Evolutionary conservation across 225 moss, liverwort and hornwort species (phyloP).

Genomic region (Lunularia cruciata): DNA sequence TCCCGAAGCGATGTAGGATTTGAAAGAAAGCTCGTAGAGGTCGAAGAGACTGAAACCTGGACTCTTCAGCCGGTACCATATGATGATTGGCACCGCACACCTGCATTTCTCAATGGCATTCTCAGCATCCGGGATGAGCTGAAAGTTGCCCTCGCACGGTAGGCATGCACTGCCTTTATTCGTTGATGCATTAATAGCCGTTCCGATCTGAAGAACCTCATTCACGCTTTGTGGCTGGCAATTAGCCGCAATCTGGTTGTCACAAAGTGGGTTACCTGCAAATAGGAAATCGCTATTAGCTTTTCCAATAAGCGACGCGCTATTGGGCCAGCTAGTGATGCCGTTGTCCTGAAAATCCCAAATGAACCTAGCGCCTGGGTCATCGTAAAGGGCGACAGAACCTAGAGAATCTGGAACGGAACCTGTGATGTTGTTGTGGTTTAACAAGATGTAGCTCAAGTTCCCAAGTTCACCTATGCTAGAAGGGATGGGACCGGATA

Average conservation of each 20-base stretch:
- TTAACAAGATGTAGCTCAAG: conserved; percentile 29
- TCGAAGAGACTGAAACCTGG: conserved; percentile 45
- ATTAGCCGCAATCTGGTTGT: conserved; percentile 10
- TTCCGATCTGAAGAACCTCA: not conserved
- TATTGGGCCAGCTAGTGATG: conserved; percentile 8
- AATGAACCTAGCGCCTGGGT: not conserved
- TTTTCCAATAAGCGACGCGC: conserved; percentile 11
- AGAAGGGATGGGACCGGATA: conserved; percentile 14
- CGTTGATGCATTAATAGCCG: not conserved
- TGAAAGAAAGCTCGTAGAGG: conserved; percentile 36
- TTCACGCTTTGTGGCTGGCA: conserved; percentile 6
- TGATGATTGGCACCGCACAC: conserved; percentile 39
- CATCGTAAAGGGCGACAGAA: conserved; percentile 17
- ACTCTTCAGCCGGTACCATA: conserved; percentile 41
- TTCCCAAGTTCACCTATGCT: conserved; percentile 19
- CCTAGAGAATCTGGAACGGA: conserved; percentile 31
- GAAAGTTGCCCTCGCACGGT: not conserved
- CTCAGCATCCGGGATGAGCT: conserved; percentile 13
- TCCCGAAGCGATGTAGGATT: conserved; percentile 19
- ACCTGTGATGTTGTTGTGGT: conserved; percentile 25
- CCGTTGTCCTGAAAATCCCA: conserved; percentile 47
- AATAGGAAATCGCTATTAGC: conserved; percentile 25
- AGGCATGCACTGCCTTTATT: not conserved
- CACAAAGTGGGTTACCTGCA: conserved; percentile 25
- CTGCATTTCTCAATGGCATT: conserved; percentile 1